A percentile compares a stretch with the other conserved stretches of the same genome.
Evolutionary conservation across 1,139 yeast genomes (phyloP).

Genomic region (Nakaseomyces kungkrabaensis): DNA sequence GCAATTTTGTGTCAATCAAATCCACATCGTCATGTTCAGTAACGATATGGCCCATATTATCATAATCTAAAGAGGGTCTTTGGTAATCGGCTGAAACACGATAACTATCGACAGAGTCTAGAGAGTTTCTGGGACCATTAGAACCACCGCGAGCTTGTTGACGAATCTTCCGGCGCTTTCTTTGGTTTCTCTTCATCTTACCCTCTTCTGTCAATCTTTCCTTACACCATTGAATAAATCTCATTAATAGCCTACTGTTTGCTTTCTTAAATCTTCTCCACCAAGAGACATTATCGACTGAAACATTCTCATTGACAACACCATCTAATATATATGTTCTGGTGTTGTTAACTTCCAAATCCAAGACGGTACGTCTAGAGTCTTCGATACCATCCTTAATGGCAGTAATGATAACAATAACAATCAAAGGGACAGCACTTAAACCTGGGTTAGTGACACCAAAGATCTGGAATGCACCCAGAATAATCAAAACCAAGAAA

Average conservation of each 20-base stretch:
- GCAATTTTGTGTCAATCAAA: slow-evolving; percentile 22
- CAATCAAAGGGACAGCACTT: slow-evolving; percentile 89
- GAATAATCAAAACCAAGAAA: slow-evolving; percentile 68
- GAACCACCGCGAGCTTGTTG: slow-evolving; percentile 5
- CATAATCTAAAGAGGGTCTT: slow-evolving; percentile 24
- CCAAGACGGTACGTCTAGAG: slow-evolving; percentile 71
- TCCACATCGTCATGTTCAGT: slow-evolving; percentile 14
- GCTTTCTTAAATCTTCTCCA: slow-evolving; percentile 57
- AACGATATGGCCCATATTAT: slow-evolving; percentile 13
- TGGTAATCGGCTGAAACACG: slow-evolving; percentile 25
- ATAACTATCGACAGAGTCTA: slow-evolving; percentile 26
- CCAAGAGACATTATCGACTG: slow-evolving; percentile 44
- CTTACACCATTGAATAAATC: slow-evolving; percentile 28
- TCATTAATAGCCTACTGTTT: slow-evolving; percentile 31
- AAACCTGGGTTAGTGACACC: slow-evolving; percentile 88
- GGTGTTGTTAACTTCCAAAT: slow-evolving; percentile 78
- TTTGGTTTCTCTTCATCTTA: slow-evolving; percentile 19
- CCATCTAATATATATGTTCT: slow-evolving; percentile 70
- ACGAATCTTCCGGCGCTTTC: slow-evolving; percentile 5
- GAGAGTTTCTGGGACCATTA: slow-evolving; percentile 22
- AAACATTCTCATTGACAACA: slow-evolving; percentile 64
- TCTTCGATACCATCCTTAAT: slow-evolving; percentile 92
- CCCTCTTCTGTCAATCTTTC: slow-evolving; percentile 33
- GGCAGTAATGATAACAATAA: slow-evolving; percentile 80
- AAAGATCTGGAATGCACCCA: slow-evolving; percentile 81